Conservation (phyloP, 1,284 basidiomycete genomes). For the Naganishia cerealis region DNA sequence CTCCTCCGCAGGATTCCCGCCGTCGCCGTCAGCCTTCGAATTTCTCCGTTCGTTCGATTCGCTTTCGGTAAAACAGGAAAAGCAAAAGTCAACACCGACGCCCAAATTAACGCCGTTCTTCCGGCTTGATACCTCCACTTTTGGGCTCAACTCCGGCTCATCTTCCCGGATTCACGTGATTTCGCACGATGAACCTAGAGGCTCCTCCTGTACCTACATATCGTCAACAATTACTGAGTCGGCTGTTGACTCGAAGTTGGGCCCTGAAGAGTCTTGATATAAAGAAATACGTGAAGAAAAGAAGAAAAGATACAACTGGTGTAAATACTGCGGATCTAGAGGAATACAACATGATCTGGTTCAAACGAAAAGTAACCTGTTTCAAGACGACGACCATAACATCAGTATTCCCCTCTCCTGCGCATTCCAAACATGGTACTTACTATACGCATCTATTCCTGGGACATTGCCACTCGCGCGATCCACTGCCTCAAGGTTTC, state of each 20-base stretch:
- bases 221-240: too few species aligned
- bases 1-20: not conserved
- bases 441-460: slow-evolving; percentile 42
- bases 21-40: not conserved
- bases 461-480: slow-evolving; percentile 50
- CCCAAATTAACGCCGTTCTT: slow-evolving; percentile 1
- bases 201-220: too few species aligned
- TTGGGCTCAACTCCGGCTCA: not conserved
- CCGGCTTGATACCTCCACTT: not conserved
- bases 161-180: too few species aligned
- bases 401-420: not conserved
- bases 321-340: too few species aligned
- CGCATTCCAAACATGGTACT: not conserved
- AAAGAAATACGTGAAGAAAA: too few species aligned
- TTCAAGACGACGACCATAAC: not conserved
- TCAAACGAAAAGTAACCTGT: too few species aligned
- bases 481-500: slow-evolving; percentile 83
- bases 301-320: too few species aligned
- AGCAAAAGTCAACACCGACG: not conserved
- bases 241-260: too few species aligned
- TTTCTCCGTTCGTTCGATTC: slow-evolving; percentile 1
- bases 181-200: too few species aligned
- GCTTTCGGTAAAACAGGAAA: not conserved
- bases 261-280: too few species aligned
- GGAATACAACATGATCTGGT: too few species aligned